These are phyloP conservation scores for Triangularia setosa DNA, from an alignment of 2,329 filamentous ascomycete species.

Conservation along the genomic window DNA sequence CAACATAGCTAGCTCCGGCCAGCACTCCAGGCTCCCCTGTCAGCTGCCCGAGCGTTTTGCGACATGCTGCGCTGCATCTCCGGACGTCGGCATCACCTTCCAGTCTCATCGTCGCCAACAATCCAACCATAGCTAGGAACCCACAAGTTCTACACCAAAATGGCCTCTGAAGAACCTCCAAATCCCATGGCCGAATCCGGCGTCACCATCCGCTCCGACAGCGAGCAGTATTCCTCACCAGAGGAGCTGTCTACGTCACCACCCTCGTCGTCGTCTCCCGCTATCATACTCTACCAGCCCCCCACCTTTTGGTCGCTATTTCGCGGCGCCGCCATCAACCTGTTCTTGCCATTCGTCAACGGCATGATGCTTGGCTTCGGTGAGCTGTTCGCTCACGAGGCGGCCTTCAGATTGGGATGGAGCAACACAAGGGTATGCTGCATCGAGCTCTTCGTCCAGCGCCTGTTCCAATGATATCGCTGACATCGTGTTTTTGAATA, in stretches of 20 bases:
- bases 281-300: slow-evolving; percentile 81
- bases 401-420: slow-evolving; percentile 91
- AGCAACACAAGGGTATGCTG: slow-evolving; percentile 78
- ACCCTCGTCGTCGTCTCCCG: slow-evolving; percentile 59
- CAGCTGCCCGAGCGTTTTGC: neutral
- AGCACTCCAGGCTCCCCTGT: slow-evolving; percentile 3
- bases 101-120: neutral
- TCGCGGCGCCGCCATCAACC: slow-evolving; percentile 87
- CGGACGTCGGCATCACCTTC: slow-evolving; percentile 7
- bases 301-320: slow-evolving; percentile 83
- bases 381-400: slow-evolving; percentile 93
- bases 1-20: slow-evolving; percentile 14
- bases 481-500: slow-evolving; percentile 27
- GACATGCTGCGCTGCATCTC: slow-evolving; percentile 6
- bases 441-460: neutral
- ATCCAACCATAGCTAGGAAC: neutral
- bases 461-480: neutral
- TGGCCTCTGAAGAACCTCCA: slow-evolving; percentile 50
- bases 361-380: slow-evolving; percentile 98
- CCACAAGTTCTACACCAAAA: slow-evolving; percentile 28
- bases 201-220: slow-evolving; percentile 77
- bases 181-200: slow-evolving; percentile 66
- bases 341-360: slow-evolving; percentile 94
- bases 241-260: slow-evolving; percentile 60
- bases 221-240: slow-evolving; percentile 71